These are phyloP conservation scores for Agapanthus africanus DNA, from an alignment of 106 monocot genomes.

Conservation along the genomic window DNA sequence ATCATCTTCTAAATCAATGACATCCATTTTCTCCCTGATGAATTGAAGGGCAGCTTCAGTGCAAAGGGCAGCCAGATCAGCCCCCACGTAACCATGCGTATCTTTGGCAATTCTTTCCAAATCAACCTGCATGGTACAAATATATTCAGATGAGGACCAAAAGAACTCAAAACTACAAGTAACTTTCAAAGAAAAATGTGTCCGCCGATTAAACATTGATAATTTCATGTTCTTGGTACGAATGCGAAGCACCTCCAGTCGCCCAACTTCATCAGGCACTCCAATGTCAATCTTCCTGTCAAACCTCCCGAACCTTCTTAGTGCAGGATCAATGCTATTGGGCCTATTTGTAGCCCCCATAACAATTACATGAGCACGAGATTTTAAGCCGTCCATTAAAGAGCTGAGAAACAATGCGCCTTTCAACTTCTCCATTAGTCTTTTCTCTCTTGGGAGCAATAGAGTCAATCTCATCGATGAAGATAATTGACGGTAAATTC, in stretches of 20 bases:
- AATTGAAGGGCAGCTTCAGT: constrained; percentile 89
- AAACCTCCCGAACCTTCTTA: constrained; percentile 87
- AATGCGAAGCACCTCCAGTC: constrained; percentile 85
- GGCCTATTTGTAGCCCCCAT: constrained; percentile 89
- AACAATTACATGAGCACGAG: constrained; percentile 85
- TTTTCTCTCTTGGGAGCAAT: constrained; percentile 92
- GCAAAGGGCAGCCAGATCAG: constrained; percentile 85
- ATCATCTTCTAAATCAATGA: constrained; percentile 85
- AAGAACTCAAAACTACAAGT: neutral
- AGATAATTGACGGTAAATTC: constrained; percentile 27
- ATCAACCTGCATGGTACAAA: constrained; percentile 51
- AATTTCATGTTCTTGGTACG: constrained; percentile 97
- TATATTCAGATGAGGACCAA: neutral
- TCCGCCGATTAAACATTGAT: constrained; percentile 17
- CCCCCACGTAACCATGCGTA: constrained; percentile 92
- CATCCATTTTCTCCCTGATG: constrained; percentile 89
- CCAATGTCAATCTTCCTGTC: constrained; percentile 92
- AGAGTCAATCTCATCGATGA: constrained; percentile 50
- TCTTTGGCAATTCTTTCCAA: constrained; percentile 78
- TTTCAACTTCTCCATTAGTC: constrained; percentile 89
- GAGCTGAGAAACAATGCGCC: constrained; percentile 86
- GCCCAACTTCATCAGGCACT: constrained; percentile 83
- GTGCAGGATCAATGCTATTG: constrained; percentile 87
- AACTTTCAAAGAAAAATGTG: neutral
- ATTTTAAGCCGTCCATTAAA: constrained; percentile 84